Evolutionary conservation across 192 early-diverging fungal species (phyloP).

Genomic region (Spinellus fusiger): DNA sequence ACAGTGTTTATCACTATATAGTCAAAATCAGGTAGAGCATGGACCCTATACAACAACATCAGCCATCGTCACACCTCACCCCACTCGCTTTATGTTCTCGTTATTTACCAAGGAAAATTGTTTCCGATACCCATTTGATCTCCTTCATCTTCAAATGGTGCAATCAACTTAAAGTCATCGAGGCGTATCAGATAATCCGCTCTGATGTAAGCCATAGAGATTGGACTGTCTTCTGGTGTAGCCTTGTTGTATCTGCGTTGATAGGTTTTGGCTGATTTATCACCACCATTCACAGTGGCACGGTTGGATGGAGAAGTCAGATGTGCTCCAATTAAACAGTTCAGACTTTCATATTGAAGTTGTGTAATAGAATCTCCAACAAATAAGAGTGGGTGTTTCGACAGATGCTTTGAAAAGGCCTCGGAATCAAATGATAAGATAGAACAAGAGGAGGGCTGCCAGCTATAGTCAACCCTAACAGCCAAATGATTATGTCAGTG

Average conservation of each 20-base stretch:
- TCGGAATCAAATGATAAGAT: constrained; percentile 14
- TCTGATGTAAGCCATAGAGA: constrained; percentile 19
- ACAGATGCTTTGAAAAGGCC: constrained; percentile 19
- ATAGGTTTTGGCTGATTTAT: constrained; percentile 2
- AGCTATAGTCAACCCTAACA: constrained; percentile 23
- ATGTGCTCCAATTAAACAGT: constrained; percentile 21
- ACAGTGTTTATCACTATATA: constrained; percentile 33
- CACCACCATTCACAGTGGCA: constrained; percentile 14
- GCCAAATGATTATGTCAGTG: no score
- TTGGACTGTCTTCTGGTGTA: background rate
- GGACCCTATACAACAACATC: constrained; percentile 17
- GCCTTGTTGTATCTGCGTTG: constrained; percentile 5
- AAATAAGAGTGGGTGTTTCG: constrained; percentile 23
- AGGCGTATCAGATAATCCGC: constrained; percentile 24
- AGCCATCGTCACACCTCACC: background rate
- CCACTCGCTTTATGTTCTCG: background rate
- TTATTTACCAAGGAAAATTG: constrained; percentile 27
- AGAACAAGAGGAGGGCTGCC: constrained; percentile 17
- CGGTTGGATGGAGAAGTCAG: background rate
- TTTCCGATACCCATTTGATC: constrained; percentile 16
- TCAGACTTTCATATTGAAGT: constrained; percentile 25
- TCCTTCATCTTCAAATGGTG: constrained; percentile 16
- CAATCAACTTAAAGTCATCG: constrained; percentile 24
- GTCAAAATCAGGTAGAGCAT: constrained; percentile 22
- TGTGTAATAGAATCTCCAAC: constrained; percentile 35